Evolutionary conservation across 169 alveolate species (phyloP).

Genomic region (Toxoplasma gondii): DNA sequence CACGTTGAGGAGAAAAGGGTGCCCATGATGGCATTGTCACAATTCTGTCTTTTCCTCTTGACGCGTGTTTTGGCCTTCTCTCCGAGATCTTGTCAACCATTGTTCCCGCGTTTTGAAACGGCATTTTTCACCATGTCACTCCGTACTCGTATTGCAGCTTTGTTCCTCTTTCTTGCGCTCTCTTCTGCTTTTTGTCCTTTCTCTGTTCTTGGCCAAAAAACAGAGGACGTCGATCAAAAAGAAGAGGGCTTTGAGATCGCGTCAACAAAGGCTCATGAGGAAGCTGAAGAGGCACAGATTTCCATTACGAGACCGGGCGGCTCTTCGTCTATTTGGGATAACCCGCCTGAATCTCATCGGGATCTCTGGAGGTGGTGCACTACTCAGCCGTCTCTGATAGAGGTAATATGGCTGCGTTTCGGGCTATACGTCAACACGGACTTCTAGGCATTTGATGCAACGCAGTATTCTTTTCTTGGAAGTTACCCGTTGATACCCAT

Average conservation of each 20-base stretch:
- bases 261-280: neutral
- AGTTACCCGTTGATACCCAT: neutral
- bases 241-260: neutral
- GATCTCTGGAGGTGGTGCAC: constrained; percentile 23
- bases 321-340: neutral
- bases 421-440: neutral
- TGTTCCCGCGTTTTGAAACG: neutral
- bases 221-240: neutral
- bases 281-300: neutral
- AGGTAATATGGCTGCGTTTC: neutral
- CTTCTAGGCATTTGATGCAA: neutral
- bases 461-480: neutral
- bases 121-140: neutral
- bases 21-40: neutral
- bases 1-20: no score
- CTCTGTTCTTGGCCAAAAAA: neutral
- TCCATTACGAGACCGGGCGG: neutral
- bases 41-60: neutral
- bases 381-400: constrained; percentile 11
- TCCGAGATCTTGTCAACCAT: neutral
- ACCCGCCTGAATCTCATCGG: neutral
- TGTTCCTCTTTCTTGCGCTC: neutral
- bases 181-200: neutral
- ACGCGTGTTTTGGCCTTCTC: neutral
- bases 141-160: neutral